A percentile compares a stretch with the other conserved stretches of the same genome.
These are phyloP conservation scores for Lachnellula hyalina DNA, from an alignment of 2,329 filamentous ascomycete species.

Conservation along the genomic window DNA sequence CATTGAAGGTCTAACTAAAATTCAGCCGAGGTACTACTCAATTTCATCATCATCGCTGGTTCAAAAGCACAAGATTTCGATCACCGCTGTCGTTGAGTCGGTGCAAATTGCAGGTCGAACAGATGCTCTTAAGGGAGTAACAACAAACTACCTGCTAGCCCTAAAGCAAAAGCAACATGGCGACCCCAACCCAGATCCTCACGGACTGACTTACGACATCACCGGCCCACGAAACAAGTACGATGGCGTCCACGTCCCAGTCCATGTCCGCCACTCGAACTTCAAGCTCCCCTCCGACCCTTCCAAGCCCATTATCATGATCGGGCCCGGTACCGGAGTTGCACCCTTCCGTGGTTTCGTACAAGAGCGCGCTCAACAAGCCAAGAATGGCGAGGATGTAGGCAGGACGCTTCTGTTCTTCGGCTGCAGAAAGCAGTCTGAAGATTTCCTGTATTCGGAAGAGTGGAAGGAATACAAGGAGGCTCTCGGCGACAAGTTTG, in stretches of 20 bases:
- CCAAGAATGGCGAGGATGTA: constrained; percentile 72
- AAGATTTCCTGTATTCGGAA: constrained; percentile 87
- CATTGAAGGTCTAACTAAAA: constrained; percentile 88
- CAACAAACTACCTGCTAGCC: constrained; percentile 92
- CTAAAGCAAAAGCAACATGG: constrained; percentile 96
- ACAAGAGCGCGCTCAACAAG: constrained; percentile 84
- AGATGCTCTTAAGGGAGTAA: constrained; percentile 83
- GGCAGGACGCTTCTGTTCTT: constrained; percentile 91
- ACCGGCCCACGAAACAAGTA: constrained; percentile 93
- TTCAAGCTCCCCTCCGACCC: constrained; percentile 98
- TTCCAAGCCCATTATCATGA: constrained; percentile 88
- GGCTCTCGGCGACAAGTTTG: constrained; percentile 80
- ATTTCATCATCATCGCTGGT: constrained; percentile 96
- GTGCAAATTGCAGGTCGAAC: constrained; percentile 69
- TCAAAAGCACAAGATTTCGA: constrained; percentile 89
- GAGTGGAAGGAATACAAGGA: constrained; percentile 89
- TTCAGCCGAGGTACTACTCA: constrained; percentile 98
- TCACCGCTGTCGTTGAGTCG: constrained; percentile 91
- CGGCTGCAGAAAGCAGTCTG: constrained; percentile 78
- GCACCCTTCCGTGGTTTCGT: constrained; percentile 94
- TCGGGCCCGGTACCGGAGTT: constrained; percentile 93
- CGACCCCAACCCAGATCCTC: constrained; percentile 73
- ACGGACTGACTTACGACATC: constrained; percentile 81
- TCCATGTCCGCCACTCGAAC: constrained; percentile 96
- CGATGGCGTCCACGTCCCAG: constrained; percentile 87